Evolutionary conservation across 2,329 filamentous ascomycete species (phyloP), one percentile per base, ranked within the genome.

Genomic region (Pseudocercospora crystallina): DNA sequence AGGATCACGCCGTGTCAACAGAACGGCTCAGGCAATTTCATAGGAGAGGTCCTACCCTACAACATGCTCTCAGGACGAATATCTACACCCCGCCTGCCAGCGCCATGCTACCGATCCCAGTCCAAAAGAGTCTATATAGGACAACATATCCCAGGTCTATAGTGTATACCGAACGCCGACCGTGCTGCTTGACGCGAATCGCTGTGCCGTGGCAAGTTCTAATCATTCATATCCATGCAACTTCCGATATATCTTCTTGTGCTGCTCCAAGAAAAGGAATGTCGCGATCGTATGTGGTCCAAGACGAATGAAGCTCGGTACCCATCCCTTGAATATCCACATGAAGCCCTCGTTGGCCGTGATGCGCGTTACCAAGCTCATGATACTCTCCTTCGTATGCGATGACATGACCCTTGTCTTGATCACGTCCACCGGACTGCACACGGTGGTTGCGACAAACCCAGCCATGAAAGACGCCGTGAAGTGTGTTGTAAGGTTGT

Each of bases 321-420:
- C 83, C 89, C 89, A 95, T 54, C 90, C 90, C 70, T 89, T 88
- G 73, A 95, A 95, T 80, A 92, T 85, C 90, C 90, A 95, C 38
- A 79, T 72, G 43, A 88, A 69, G 1, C 90, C 90, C 65, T 95
- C 88, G 13, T 80, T 74, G 47, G 76, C 79, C 58, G 84, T 87
- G 30, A 91, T 84, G 38, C 88, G 83, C 36, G 74, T 72, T 47
- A 95, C 71, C 15, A 90, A 69, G 49, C 74, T 75, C 2, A 80
- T 57, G 29, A 94, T 71, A 32, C 70, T 71, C 56, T 80, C 65
- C 10, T 75, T 73, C 49, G 78, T 64, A 12, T 74, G 73, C 1
- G 84, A 80, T 55, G 84, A 87, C 90, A 95, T 95, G 63, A 95
- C 82, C 17, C 88, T 79, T 8, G 90, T 95, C 78, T 95, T 95